phyloP scores from a whole-genome alignment of 2,329 filamentous ascomycete genomes.

The Xylaria digitata region DNA sequence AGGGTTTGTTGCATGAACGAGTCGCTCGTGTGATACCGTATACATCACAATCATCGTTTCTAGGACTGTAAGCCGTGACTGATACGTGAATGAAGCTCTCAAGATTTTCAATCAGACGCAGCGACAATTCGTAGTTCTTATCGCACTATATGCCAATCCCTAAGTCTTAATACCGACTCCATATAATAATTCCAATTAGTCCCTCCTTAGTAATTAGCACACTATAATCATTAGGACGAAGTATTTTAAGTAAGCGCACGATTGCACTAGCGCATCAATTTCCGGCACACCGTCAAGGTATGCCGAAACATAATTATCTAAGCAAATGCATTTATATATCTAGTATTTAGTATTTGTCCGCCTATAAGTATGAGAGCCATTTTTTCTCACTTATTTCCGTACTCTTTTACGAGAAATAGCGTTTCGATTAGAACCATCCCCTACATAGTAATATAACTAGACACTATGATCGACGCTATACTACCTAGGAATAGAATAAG shows the following conservation, averaged over 20 bases:
- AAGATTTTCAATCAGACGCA: neutral
- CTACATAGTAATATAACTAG: too few relatives aligned
- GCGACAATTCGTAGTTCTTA: neutral
- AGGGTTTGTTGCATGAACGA: neutral
- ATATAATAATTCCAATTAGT: neutral
- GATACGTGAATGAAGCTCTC: neutral
- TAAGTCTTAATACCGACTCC: neutral
- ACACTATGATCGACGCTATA: too few relatives aligned
- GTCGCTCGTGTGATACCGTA: neutral
- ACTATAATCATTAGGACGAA: neutral
- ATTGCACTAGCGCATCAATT: constrained; percentile 6
- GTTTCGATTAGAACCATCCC: neutral
- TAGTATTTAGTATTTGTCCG: neutral
- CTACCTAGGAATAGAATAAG: too few relatives aligned
- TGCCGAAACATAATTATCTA: neutral
- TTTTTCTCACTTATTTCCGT: neutral
- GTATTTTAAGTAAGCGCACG: constrained; percentile 1
- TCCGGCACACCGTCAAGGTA: neutral
- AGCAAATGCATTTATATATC: neutral
- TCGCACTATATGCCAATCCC: neutral
- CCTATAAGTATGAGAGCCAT: neutral
- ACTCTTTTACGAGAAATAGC: neutral
- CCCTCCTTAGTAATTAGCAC: neutral
- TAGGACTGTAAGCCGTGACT: neutral
- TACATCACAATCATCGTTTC: neutral